Evolutionary conservation across 2,329 filamentous ascomycete species (phyloP).

Genomic region (Fusarium sp.): DNA sequence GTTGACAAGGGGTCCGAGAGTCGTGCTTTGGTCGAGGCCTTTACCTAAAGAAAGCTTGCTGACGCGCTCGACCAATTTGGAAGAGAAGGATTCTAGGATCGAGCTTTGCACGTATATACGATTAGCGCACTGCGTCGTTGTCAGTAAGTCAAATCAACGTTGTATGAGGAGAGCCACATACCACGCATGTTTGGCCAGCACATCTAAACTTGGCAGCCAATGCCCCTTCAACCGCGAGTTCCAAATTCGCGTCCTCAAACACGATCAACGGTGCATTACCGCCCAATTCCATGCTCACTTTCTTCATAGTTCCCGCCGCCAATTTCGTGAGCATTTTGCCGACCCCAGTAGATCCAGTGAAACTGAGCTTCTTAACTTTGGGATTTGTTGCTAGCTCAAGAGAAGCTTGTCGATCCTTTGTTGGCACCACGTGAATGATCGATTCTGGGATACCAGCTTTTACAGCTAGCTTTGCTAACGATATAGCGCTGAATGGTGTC

Average conservation of each 20-base stretch:
- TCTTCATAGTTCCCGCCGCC: constrained; percentile 76
- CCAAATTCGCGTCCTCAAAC: constrained; percentile 75
- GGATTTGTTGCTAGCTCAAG: constrained; percentile 48
- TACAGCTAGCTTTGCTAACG: constrained; percentile 77
- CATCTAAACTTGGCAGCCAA: constrained; percentile 57
- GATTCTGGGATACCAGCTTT: constrained; percentile 77
- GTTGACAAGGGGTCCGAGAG: background rate
- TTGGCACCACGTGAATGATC: constrained; percentile 47
- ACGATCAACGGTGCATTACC: constrained; percentile 78
- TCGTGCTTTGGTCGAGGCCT: background rate
- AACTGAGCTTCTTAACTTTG: constrained; percentile 70
- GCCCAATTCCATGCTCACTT: constrained; percentile 76
- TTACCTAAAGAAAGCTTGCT: too few species aligned
- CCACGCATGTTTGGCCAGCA: constrained; percentile 74
- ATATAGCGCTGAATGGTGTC: constrained; percentile 80
- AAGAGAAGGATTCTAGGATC: too few species aligned
- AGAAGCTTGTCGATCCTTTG: constrained; percentile 45
- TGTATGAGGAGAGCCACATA: too few species aligned
- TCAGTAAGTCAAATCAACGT: too few species aligned
- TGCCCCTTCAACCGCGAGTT: constrained; percentile 70
- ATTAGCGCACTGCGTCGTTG: background rate
- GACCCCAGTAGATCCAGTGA: constrained; percentile 75
- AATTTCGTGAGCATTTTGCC: constrained; percentile 73
- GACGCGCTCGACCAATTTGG: too few species aligned
- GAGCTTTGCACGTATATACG: background rate